A percentile compares a stretch with the other conserved stretches of the same genome.
These are phyloP conservation scores for Oryza rufipogon DNA, from an alignment of 176 grass and related monocot genomes.

Conservation along the genomic window DNA sequence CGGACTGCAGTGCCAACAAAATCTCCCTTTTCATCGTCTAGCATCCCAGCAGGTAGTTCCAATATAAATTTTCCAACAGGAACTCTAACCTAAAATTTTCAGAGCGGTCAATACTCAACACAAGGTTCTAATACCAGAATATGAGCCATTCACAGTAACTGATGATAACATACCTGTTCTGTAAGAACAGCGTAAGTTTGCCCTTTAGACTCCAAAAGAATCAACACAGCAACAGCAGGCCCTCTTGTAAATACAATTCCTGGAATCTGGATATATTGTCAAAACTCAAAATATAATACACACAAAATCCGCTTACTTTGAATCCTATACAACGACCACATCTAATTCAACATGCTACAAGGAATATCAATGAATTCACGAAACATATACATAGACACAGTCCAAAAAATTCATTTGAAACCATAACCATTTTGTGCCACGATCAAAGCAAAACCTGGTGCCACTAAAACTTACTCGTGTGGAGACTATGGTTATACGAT, in stretches of 20 bases:
- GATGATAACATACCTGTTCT: conserved; percentile 61
- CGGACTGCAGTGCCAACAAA: conserved; percentile 89
- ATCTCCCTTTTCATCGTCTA: conserved; percentile 88
- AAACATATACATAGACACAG: background rate
- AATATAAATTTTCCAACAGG: conserved; percentile 80
- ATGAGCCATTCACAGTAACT: background rate
- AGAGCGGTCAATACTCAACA: conserved; percentile 10
- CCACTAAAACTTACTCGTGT: background rate
- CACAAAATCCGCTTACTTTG: conserved; percentile 1
- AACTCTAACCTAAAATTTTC: conserved; percentile 70
- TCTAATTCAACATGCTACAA: background rate
- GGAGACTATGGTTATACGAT: background rate
- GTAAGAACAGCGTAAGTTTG: conserved; percentile 82
- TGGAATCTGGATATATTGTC: conserved; percentile 73
- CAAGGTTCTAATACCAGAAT: background rate
- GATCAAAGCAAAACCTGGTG: conserved; percentile 2
- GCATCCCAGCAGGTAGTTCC: conserved; percentile 92
- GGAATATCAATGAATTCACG: background rate
- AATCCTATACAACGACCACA: background rate
- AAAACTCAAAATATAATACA: conserved; percentile 22
- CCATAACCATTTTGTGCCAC: background rate
- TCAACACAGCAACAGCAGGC: conserved; percentile 82
- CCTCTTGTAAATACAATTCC: conserved; percentile 97
- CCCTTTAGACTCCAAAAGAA: conserved; percentile 81
- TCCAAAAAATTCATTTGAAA: background rate